A percentile compares a stretch with the other conserved stretches of the same genome.
These are phyloP conservation scores for Fusarium sp. DNA, from an alignment of 2,329 filamentous ascomycete genomes.

Conservation along the genomic window DNA sequence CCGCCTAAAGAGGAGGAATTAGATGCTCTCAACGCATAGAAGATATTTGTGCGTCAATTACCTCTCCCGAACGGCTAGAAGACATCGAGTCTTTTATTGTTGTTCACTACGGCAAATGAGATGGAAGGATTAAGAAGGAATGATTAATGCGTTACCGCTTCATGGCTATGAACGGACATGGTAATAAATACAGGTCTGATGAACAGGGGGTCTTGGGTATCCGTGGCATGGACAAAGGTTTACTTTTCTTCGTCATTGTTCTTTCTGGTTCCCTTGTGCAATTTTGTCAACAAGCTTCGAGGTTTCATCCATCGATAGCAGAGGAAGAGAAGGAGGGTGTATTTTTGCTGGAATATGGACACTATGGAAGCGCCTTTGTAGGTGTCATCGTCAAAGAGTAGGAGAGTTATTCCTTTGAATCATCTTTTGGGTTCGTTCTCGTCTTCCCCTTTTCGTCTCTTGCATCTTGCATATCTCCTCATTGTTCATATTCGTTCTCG, in stretches of 20 bases:
- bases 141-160: conserved; percentile 44
- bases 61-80: conserved; percentile 19
- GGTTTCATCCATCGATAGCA: not conserved
- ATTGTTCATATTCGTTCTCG: conserved; percentile 5
- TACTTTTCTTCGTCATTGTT: conserved; percentile 27
- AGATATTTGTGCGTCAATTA: conserved; percentile 29
- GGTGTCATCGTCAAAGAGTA: conserved; percentile 34
- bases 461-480: conserved; percentile 11
- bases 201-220: conserved; percentile 31
- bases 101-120: conserved; percentile 12
- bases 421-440: conserved; percentile 19
- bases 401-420: conserved; percentile 15
- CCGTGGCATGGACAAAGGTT: conserved; percentile 13
- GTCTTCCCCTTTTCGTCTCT: conserved; percentile 1
- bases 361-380: conserved; percentile 26
- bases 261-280: conserved; percentile 15
- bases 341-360: conserved; percentile 36
- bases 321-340: conserved; percentile 19
- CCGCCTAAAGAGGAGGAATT: conserved; percentile 59
- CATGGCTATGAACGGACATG: conserved; percentile 30
- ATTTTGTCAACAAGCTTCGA: conserved; percentile 9
- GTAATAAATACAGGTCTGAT: conserved; percentile 28
- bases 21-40: conserved; percentile 60
- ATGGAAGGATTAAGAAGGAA: conserved; percentile 34
- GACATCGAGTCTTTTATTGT: conserved; percentile 16